Conservation (phyloP, 2,329 filamentous ascomycete genomes). For the Neoarthrinium moseri region DNA sequence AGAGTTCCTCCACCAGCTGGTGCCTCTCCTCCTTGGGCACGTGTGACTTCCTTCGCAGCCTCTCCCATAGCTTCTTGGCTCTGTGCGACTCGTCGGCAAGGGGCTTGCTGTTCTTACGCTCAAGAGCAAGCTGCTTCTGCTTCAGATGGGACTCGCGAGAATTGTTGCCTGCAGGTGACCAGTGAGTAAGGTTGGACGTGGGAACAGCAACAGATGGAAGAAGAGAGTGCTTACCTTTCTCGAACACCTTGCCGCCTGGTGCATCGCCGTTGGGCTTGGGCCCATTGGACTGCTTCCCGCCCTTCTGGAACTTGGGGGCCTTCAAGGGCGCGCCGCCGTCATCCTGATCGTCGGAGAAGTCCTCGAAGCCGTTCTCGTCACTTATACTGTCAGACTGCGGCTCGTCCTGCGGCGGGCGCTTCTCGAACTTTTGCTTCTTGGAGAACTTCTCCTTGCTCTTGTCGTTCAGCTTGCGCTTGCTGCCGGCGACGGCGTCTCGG, state of each 20-base stretch:
- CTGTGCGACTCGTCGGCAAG: slow-evolving; percentile 85
- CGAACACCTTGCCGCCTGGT: slow-evolving; percentile 36
- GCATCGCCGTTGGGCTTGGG: slow-evolving; percentile 26
- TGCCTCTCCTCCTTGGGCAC: slow-evolving; percentile 87
- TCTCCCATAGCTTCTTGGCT: slow-evolving; percentile 97
- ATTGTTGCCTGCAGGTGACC: slow-evolving; percentile 48
- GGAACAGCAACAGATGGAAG: not conserved
- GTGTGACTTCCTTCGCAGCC: slow-evolving; percentile 87
- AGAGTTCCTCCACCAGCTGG: slow-evolving; percentile 83
- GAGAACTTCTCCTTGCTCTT: slow-evolving; percentile 42
- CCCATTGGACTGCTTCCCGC: slow-evolving; percentile 18
- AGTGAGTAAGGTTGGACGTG: not conserved
- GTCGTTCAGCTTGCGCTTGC: slow-evolving; percentile 51
- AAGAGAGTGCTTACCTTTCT: slow-evolving; percentile 34
- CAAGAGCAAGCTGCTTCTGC: slow-evolving; percentile 83
- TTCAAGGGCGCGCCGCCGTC: slow-evolving; percentile 52
- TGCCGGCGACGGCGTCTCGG: slow-evolving; percentile 46
- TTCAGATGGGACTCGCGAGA: slow-evolving; percentile 89
- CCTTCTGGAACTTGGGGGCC: slow-evolving; percentile 35
- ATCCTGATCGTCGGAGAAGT: slow-evolving; percentile 49
- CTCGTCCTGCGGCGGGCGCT: slow-evolving; percentile 34
- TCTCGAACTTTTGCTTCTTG: slow-evolving; percentile 34
- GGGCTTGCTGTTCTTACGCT: slow-evolving; percentile 90
- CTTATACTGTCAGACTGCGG: slow-evolving; percentile 34
- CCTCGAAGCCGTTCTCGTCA: slow-evolving; percentile 37